Evolutionary conservation across 768 basidiomycete species (phyloP), one percentile per base, ranked within the genome.

Genomic region (Suillus variegatus): DNA sequence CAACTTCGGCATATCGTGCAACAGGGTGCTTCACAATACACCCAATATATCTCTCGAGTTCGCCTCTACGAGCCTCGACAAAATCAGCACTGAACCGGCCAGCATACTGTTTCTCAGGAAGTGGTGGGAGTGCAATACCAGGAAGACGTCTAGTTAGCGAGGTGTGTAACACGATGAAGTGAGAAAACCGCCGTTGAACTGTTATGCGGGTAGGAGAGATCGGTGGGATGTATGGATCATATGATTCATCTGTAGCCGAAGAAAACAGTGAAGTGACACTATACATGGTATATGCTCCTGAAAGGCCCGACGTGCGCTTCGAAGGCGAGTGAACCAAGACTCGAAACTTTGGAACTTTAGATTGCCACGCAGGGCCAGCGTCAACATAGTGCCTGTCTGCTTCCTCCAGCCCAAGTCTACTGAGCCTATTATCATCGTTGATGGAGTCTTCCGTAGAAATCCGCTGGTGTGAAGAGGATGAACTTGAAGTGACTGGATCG

Each of bases 91-190:
- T 91, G 74, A 95, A 94, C 10, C 92, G 81, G 2, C 92, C 92
- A 0, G 91, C 82, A 67, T 95, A 93, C 68, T 92, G 90, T 72
- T 94, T 94, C 73, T 93, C 92, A 0, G 94, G 94, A 9, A 95
- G 82, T 0, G 92, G 90, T 0, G 94, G 93, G 2, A 95, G 80
- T 4, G 87, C 88, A 36, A 95, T 86, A 0, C 91, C 91, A 7
- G 92, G 91, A 4, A 94, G 84, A 9, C 88, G 82, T 28, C 87
- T 81, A 22, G 83, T 81, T 57, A 96, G 78, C 10, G 89, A 86
- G 2, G 89, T 87, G 68, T 94, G 90, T 38, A 96, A 82, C 60
- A 88, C 82, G 35, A 89, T 86, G 70, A 96, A 96, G 65, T 95
- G 91, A 4, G 93, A 93, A 78, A 92, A 96, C 8, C 94, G 88